A percentile compares a stretch with the other conserved stretches of the same genome.
Evolutionary conservation across 495 filamentous ascomycete genomes (phyloP).

Genomic region (Lichina pygmaea): DNA sequence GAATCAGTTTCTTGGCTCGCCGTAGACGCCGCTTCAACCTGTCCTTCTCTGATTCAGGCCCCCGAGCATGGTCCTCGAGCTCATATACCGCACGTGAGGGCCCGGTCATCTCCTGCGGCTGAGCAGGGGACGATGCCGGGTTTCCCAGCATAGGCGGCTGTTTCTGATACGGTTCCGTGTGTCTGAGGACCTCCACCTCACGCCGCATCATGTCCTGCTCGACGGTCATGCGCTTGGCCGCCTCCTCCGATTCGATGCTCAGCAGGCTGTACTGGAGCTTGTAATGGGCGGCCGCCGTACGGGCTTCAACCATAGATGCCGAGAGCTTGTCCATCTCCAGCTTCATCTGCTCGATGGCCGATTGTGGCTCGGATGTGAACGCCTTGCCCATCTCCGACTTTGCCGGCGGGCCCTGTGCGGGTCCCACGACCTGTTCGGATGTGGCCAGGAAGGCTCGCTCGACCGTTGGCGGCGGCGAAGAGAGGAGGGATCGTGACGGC

Average conservation of each 20-base stretch:
- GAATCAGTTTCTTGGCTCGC: constrained; percentile 47
- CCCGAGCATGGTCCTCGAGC: constrained; percentile 24
- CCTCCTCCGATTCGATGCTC: constrained; percentile 62
- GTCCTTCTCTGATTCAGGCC: constrained; percentile 35
- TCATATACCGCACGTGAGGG: constrained; percentile 17
- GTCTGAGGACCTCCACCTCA: constrained; percentile 67
- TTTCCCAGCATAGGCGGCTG: constrained; percentile 6
- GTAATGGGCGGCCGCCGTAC: constrained; percentile 69
- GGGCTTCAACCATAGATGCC: constrained; percentile 26
- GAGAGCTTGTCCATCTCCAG: constrained; percentile 4
- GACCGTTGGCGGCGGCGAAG: constrained; percentile 16
- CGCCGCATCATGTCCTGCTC: constrained; percentile 80
- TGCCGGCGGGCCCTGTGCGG: constrained; percentile 27
- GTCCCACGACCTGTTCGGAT: not conserved
- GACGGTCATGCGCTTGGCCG: constrained; percentile 64
- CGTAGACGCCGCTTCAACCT: constrained; percentile 33
- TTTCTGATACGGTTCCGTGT: constrained; percentile 13
- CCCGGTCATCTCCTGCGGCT: constrained; percentile 20
- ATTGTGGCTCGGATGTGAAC: constrained; percentile 25
- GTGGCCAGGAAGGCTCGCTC: not conserved
- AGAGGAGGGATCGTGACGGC: constrained; percentile 16
- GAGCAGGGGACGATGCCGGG: constrained; percentile 5
- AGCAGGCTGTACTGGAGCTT: constrained; percentile 78
- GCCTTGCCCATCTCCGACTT: constrained; percentile 33
- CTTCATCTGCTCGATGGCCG: constrained; percentile 27